Evolutionary conservation across 768 basidiomycete species (phyloP).

Genomic region (Gloeophyllum trabeum): DNA sequence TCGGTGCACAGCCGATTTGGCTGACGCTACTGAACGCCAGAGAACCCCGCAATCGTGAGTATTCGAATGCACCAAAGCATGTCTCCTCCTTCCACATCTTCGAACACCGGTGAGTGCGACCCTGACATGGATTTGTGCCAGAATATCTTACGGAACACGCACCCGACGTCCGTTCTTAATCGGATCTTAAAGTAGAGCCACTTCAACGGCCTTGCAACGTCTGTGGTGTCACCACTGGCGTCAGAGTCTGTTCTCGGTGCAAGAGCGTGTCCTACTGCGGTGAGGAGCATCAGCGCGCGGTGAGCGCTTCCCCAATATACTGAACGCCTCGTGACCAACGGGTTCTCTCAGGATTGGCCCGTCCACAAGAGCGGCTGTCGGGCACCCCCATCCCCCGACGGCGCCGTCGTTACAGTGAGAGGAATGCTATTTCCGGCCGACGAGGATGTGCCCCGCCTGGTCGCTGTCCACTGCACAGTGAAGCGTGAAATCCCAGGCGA

Average conservation of each 20-base stretch:
- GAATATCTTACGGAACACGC: too few species aligned
- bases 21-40: too few species aligned
- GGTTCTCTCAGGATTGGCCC: conserved; percentile 5
- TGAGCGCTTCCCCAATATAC: neutral
- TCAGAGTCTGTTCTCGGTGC: neutral
- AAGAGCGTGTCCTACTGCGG: conserved; percentile 1
- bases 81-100: too few species aligned
- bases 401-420: neutral
- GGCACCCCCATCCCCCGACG: neutral
- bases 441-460: neutral
- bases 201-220: neutral
- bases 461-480: neutral
- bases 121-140: too few species aligned
- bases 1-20: too few species aligned
- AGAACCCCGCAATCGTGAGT: too few species aligned
- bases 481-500: neutral
- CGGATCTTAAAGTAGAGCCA: too few species aligned
- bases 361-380: conserved; percentile 3
- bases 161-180: too few species aligned
- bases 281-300: neutral
- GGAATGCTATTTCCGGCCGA: conserved; percentile 2
- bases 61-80: too few species aligned
- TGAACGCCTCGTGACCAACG: too few species aligned
- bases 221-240: neutral
- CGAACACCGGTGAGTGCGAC: too few species aligned